Base-by-base conservation (phyloP, 306 rosid species). In the Glycine tomentella region DNA sequence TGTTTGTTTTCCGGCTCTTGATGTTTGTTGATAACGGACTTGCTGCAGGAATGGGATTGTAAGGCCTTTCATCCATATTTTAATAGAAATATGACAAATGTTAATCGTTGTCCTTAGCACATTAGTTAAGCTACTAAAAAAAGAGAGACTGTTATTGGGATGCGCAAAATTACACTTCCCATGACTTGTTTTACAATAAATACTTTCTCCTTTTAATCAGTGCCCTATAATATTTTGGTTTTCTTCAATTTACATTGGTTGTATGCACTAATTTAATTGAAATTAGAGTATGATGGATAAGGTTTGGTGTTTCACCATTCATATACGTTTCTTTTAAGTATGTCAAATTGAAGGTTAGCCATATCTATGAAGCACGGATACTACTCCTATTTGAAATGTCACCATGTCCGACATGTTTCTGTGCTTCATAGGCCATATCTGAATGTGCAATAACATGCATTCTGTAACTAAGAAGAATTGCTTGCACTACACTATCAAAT, bases 1-100 rank as follows among this genome's bases (percentile, higher is more conserved):
- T 95, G 82, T 95, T 95, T 84, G 89, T 91, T 86, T 95, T 95
- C 80, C 97, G 99, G 70, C 88, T 93, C 65, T 74, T 95, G 92
- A 95, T 95, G 99, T 95, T 93, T 81, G 92, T 95, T 15, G 99
- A 95, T 84, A 93, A 95, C 88, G 99, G 99, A 34, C 89, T 95
- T 77, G 94, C 98, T 36, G 87, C 94, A 3, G 99, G 99, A 89
- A 95, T 95, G 99, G 99, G 99, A 50, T 92, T 95, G 99, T 95
- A 93, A 93, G 99, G 75, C 81, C 89, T 85, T 82, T 67, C 45
- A 66, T 85, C 74, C 74, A 51, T 76, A 53, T 5, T 58, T 16
- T 48, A 45, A 15, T 50, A 44, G 3, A 25, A 1, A 9, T 62
- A 25, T 25, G 2, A 1, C 31, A 25, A 25, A 25, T 25, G 31